Percentiles rank a stretch among this genome's conserved stretches.
These are phyloP conservation scores for Lipomyces lipofer DNA, from an alignment of 805 yeast genomes.

Conservation along the genomic window DNA sequence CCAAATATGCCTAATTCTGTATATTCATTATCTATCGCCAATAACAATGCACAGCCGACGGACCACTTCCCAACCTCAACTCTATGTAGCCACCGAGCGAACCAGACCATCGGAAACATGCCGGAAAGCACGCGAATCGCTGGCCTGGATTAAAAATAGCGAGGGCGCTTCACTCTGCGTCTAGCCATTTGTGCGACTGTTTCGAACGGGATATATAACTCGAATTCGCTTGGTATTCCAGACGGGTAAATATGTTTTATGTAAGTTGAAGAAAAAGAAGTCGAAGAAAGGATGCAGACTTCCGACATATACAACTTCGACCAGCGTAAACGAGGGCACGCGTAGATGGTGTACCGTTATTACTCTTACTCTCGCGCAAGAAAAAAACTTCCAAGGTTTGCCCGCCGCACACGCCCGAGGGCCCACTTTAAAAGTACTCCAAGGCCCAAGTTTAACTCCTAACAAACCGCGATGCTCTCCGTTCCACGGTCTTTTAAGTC, in stretches of 20 bases:
- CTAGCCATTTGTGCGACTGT: conserved; percentile 31
- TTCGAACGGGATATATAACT: conserved; percentile 17
- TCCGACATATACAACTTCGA: not conserved
- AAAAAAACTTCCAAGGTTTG: not conserved
- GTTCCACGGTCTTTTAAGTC: not conserved
- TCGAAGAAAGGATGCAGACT: not conserved
- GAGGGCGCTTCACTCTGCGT: conserved; percentile 23
- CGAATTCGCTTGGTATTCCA: conserved; percentile 32
- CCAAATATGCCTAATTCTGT: no score
- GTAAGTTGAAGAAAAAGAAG: conserved; percentile 14
- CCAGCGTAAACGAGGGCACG: conserved; percentile 1
- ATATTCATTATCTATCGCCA: no score
- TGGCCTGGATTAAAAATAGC: conserved; percentile 26
- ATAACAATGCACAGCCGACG: no score
- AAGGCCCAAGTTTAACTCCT: conserved; percentile 1
- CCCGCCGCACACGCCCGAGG: not conserved
- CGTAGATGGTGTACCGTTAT: not conserved
- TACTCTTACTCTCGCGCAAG: not conserved
- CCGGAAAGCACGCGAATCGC: conserved; percentile 3
- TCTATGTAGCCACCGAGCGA: conserved; percentile 31
- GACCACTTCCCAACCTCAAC: not conserved
- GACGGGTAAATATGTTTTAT: conserved; percentile 26
- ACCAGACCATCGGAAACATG: conserved; percentile 16
- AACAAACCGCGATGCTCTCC: conserved; percentile 15
- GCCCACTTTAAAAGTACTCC: not conserved